Conservation (phyloP, 1,284 basidiomycete genomes). For the Puccinia brachypodii region DNA sequence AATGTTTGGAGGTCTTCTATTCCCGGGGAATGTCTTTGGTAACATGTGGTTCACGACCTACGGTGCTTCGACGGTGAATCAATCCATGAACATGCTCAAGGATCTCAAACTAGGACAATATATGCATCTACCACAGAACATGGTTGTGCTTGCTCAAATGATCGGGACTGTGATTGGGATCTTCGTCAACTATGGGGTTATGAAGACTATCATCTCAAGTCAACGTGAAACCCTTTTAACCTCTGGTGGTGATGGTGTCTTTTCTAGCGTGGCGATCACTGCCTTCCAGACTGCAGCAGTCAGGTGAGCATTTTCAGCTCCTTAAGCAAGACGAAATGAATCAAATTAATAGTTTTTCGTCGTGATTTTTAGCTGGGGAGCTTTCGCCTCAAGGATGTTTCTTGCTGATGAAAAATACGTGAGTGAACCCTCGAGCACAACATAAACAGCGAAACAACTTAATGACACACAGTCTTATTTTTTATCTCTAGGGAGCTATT, state of each 20-base stretch:
- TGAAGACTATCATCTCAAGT: slow-evolving; percentile 37
- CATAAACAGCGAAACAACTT: background rate
- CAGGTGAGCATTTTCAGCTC: background rate
- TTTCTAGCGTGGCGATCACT: slow-evolving; percentile 40
- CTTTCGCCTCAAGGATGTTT: slow-evolving; percentile 26
- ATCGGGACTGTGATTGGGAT: slow-evolving; percentile 32
- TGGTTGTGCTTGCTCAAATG: slow-evolving; percentile 31
- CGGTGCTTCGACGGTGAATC: slow-evolving; percentile 36
- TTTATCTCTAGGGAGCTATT: slow-evolving; percentile 7
- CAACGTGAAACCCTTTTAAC: slow-evolving; percentile 33
- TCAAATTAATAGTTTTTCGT: background rate
- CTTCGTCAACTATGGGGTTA: slow-evolving; percentile 43
- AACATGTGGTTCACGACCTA: slow-evolving; percentile 48
- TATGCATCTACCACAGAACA: slow-evolving; percentile 24
- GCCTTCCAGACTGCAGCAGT: slow-evolving; percentile 24
- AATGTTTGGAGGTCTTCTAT: slow-evolving; percentile 41
- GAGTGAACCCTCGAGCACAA: background rate
- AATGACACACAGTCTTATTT: background rate
- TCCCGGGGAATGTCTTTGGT: slow-evolving; percentile 42
- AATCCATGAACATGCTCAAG: slow-evolving; percentile 45
- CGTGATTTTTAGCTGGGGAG: slow-evolving; percentile 28
- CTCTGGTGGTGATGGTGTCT: slow-evolving; percentile 41
- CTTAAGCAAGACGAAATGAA: background rate
- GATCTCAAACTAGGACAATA: slow-evolving; percentile 46
- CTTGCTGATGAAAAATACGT: slow-evolving; percentile 41